phyloP scores from a whole-genome alignment of 805 yeast species.

The Saturnispora diversa region DNA sequence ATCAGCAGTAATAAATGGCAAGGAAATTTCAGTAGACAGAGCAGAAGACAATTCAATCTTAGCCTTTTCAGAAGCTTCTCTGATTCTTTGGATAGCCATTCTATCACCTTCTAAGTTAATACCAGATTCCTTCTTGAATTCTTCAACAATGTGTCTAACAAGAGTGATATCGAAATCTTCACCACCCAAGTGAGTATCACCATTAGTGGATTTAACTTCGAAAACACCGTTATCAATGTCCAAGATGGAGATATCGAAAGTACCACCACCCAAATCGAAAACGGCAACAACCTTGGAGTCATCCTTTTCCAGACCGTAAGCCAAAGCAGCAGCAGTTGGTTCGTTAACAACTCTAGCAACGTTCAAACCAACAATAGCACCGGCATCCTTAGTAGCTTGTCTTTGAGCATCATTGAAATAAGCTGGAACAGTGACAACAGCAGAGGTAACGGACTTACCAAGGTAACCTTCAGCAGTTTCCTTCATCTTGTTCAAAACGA shows the following conservation, averaged over 20 bases:
- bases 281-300: conserved; percentile 67
- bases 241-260: conserved; percentile 91
- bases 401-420: conserved; percentile 88
- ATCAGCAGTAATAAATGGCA: conserved; percentile 59
- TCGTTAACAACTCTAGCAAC: conserved; percentile 84
- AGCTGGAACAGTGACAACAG: conserved; percentile 88
- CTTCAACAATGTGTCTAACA: conserved; percentile 63
- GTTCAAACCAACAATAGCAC: conserved; percentile 92
- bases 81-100: conserved; percentile 61
- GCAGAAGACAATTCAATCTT: conserved; percentile 70
- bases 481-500: conserved; percentile 88
- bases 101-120: conserved; percentile 46
- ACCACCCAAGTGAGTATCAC: conserved; percentile 92
- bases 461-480: conserved; percentile 93
- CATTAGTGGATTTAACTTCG: conserved; percentile 96
- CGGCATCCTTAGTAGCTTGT: conserved; percentile 95
- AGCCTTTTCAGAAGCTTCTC: conserved; percentile 72
- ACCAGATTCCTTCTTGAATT: conserved; percentile 47
- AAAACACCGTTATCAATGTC: conserved; percentile 97
- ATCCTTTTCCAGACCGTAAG: conserved; percentile 82
- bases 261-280: conserved; percentile 98
- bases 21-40: conserved; percentile 48
- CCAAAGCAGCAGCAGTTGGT: conserved; percentile 91
- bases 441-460: conserved; percentile 80
- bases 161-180: conserved; percentile 84